Percentiles rank a stretch among this genome's conserved stretches.
These are phyloP conservation scores for Perilla frutescens DNA, from an alignment of 257 asterid species.

Conservation along the genomic window DNA sequence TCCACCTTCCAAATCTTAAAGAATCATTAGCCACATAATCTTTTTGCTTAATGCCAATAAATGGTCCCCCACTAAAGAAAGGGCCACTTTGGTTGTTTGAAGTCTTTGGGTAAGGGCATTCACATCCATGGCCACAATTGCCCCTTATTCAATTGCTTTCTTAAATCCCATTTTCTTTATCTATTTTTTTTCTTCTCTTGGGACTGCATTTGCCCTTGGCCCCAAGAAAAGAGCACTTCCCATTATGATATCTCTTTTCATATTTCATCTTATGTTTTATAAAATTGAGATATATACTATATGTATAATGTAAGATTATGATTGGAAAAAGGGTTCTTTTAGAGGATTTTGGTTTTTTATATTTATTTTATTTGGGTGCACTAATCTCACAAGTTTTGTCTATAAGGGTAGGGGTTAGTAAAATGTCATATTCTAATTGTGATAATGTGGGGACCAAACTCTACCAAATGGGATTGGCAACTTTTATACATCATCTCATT, in stretches of 20 bases:
- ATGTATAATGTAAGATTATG: background rate
- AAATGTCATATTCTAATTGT: constrained; percentile 48
- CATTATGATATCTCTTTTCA: background rate
- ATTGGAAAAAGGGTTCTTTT: constrained; percentile 15
- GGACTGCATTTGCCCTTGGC: constrained; percentile 27
- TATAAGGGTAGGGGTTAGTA: constrained; percentile 43
- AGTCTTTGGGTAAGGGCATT: constrained; percentile 35
- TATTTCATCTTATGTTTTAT: background rate
- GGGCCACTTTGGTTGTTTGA: constrained; percentile 43
- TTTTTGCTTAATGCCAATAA: constrained; percentile 43
- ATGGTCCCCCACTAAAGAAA: constrained; percentile 44
- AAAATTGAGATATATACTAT: background rate
- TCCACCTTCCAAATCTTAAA: constrained; percentile 37
- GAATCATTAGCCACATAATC: constrained; percentile 49
- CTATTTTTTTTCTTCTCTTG: too few relatives aligned
- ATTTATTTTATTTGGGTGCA: background rate
- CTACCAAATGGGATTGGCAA: constrained; percentile 32
- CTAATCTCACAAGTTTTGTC: constrained; percentile 33
- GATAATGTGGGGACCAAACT: constrained; percentile 48
- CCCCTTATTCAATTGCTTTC: constrained; percentile 23
- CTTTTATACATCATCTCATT: constrained; percentile 21
- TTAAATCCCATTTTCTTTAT: background rate
- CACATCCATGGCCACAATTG: constrained; percentile 20
- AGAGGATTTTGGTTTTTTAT: background rate
- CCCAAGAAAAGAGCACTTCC: background rate